Percentiles rank a stretch among this genome's conserved stretches.
Evolutionary conservation across 1,284 basidiomycete genomes (phyloP).

Genomic region (Anthracocystis setariae): DNA sequence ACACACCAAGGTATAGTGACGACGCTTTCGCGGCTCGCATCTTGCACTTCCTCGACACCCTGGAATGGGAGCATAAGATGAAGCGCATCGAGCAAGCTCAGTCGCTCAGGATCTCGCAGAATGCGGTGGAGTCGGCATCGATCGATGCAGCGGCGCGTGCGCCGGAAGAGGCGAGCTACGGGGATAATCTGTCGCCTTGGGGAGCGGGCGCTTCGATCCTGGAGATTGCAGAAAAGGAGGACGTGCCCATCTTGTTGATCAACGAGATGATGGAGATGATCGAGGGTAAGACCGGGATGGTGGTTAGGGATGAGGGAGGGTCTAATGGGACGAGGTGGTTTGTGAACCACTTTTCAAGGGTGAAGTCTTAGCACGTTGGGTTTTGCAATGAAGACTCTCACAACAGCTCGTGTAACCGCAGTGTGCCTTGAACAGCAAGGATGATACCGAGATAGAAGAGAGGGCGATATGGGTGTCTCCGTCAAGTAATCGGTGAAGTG

Average conservation of each 20-base stretch:
- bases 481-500: no score
- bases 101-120: constrained; percentile 25
- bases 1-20: constrained; percentile 75
- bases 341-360: constrained; percentile 48
- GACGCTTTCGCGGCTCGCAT: constrained; percentile 51
- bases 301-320: constrained; percentile 62
- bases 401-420: no score
- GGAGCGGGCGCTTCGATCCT: constrained; percentile 51
- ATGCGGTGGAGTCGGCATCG: not conserved
- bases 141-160: not conserved
- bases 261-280: constrained; percentile 59
- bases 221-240: constrained; percentile 55
- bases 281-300: constrained; percentile 39
- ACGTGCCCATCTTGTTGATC: constrained; percentile 52
- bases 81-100: constrained; percentile 43
- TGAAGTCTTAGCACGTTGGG: not conserved
- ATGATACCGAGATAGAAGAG: no score
- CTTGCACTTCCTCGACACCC: constrained; percentile 43
- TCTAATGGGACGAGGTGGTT: constrained; percentile 55
- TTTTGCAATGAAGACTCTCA: no score
- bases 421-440: no score
- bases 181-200: constrained; percentile 37
- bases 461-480: no score
- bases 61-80: constrained; percentile 43
- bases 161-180: constrained; percentile 28